Conservation (phyloP, 2,329 filamentous ascomycete genomes). For the Atkinsonella texensis region DNA sequence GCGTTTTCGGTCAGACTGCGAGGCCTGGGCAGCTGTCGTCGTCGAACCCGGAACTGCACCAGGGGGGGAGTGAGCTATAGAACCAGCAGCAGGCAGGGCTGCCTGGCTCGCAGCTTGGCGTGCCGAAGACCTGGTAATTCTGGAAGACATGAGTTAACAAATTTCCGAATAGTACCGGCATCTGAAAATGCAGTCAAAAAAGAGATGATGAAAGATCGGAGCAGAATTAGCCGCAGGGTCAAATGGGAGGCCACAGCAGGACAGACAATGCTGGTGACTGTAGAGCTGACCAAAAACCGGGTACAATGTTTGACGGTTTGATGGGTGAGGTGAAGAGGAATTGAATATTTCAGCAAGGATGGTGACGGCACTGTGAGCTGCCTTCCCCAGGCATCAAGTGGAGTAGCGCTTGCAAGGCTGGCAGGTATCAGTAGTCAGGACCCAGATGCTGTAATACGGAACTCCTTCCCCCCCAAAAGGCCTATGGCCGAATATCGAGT, state of each 20-base stretch:
- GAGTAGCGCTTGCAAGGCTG: conserved; percentile 1
- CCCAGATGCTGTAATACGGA: neutral
- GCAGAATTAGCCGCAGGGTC: neutral
- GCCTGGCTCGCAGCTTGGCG: conserved; percentile 66
- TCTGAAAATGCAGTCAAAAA: conserved; percentile 15
- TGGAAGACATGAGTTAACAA: conserved; percentile 75
- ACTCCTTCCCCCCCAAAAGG: neutral
- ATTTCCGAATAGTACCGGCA: conserved; percentile 1
- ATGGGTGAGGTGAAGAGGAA: conserved; percentile 2
- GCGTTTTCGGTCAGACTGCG: conserved; percentile 56
- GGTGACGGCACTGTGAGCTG: neutral
- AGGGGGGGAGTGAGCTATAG: conserved; percentile 26
- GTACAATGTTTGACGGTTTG: conserved; percentile 7
- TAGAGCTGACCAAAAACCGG: neutral
- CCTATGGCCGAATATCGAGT: neutral
- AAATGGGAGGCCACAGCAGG: neutral
- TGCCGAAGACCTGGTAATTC: conserved; percentile 90
- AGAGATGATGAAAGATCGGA: conserved; percentile 9
- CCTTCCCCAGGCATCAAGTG: conserved; percentile 1
- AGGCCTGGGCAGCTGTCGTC: conserved; percentile 21
- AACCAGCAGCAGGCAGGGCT: conserved; percentile 32
- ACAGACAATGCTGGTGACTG: neutral
- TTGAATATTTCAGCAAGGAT: neutral
- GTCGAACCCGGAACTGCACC: conserved; percentile 5
- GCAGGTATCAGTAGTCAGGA: neutral